Base-by-base conservation (phyloP, 441 rosid species). In the Biscutella laevigata region DNA sequence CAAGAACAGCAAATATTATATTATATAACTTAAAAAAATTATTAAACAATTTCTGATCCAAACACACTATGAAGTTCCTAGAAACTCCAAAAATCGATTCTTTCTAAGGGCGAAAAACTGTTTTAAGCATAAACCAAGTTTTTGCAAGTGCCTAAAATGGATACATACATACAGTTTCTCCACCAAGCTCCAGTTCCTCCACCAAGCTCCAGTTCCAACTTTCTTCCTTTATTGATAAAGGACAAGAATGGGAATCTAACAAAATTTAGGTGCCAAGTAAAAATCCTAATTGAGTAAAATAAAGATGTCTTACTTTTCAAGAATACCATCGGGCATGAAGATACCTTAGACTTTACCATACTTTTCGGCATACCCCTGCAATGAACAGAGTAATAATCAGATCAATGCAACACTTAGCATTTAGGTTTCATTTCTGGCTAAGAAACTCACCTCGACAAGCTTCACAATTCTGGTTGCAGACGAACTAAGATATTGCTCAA, bases 291-390 rank as follows among this genome's bases (percentile, higher is more conserved):
- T 33, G 20, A 40, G 45, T 37, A 39, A 39, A 53, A 39, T 4
- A 35, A 42, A 34, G 26, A 65, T 57, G 39, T 37, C 64, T 28
- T 42, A 42, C 57, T 57, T 26, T 64, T 57, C 64, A 64, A 42
- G 22, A 49, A 42, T 1, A 30, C 42, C 64, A 51, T 57, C 35
- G n/a, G n/a, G n/a, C n/a, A n/a, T n/a, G n/a, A n/a, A n/a, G 42
- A 58, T 66, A 57, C 69, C 72, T 83, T 70, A 79, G 62, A 78
- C 70, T 77, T 82, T 88, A 43, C 80, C 73, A 29, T 71, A 78
- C 74, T 78, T 88, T 17, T 74, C 78, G 40, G 80, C 74, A 37
- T 88, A 91, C 42, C 75, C 96, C 98, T 91, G 80, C 76, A 80
- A 65, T 38, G 34, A 74, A 59, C 71, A 47, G 38, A 62, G 14